Conservation (phyloP, 768 basidiomycete species). For the Rickenella mellea region DNA sequence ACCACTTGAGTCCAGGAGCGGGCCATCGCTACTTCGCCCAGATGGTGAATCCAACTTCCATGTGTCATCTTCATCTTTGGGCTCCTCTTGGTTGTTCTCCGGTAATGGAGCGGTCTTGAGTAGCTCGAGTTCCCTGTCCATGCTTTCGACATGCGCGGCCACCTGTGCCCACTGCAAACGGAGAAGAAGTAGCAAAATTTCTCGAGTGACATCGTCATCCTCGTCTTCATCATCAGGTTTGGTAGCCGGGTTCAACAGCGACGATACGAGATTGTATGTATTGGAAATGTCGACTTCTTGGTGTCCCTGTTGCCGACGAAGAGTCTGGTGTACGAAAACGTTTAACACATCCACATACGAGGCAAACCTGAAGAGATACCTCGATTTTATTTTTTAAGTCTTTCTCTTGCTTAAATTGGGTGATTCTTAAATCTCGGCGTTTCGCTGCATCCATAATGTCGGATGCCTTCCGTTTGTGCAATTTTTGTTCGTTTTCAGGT, state of each 20-base stretch:
- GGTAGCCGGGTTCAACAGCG: slow-evolving; percentile 40
- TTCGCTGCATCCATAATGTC: slow-evolving; percentile 54
- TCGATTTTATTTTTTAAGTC: slow-evolving; percentile 63
- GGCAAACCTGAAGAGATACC: slow-evolving; percentile 25
- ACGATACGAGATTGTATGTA: slow-evolving; percentile 56
- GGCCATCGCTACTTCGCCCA: slow-evolving; percentile 39
- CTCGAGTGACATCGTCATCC: slow-evolving; percentile 57
- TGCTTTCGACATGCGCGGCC: slow-evolving; percentile 53
- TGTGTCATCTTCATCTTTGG: slow-evolving; percentile 37
- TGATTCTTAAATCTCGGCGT: slow-evolving; percentile 82
- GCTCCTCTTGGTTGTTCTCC: slow-evolving; percentile 30
- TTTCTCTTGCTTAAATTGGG: slow-evolving; percentile 82
- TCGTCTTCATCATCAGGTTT: slow-evolving; percentile 43
- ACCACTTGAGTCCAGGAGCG: slow-evolving; percentile 66
- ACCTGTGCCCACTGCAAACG: slow-evolving; percentile 66
- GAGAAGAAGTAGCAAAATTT: slow-evolving; percentile 59
- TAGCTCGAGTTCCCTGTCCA: slow-evolving; percentile 65
- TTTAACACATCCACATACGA: background rate
- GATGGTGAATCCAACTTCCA: slow-evolving; percentile 66
- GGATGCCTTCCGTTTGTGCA: slow-evolving; percentile 41
- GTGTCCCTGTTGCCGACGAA: slow-evolving; percentile 37
- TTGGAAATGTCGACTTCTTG: slow-evolving; percentile 24
- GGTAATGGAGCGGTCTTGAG: slow-evolving; percentile 45
- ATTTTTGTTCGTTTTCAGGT: slow-evolving; percentile 44
- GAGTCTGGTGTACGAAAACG: slow-evolving; percentile 23